phyloP scores from a whole-genome alignment of 148 eudicot genomes.

The Rhododendron ferrugineum region DNA sequence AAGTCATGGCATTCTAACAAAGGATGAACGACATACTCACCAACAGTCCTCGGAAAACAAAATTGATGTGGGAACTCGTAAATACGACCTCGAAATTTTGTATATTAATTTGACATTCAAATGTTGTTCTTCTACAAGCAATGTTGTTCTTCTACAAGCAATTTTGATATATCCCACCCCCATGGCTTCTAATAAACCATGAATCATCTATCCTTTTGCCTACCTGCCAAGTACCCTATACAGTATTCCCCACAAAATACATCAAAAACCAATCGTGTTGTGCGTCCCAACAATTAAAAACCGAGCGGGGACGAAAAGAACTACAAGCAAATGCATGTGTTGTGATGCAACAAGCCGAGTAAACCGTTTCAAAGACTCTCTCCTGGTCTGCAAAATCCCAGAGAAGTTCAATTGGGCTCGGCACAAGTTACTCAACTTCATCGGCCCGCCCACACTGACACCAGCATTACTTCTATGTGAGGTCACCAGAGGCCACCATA shows the following conservation, averaged over 20 bases:
- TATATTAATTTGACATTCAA: background rate
- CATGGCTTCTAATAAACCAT: background rate
- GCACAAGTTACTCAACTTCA: conserved; percentile 20
- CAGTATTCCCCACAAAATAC: background rate
- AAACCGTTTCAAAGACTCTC: conserved; percentile 61
- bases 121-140: background rate
- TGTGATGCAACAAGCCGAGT: conserved; percentile 71
- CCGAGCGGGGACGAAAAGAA: conserved; percentile 62
- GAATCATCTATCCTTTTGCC: background rate
- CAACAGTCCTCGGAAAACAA: background rate
- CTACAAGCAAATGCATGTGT: conserved; percentile 73
- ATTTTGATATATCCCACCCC: background rate
- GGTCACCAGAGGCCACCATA: conserved; percentile 69
- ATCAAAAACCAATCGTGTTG: conserved; percentile 27
- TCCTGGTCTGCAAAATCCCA: conserved; percentile 47
- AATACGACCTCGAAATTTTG: background rate
- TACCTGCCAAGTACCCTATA: conserved; percentile 2
- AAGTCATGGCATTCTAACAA: background rate
- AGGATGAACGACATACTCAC: background rate
- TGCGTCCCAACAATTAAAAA: conserved; percentile 48
- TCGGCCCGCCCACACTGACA: conserved; percentile 29
- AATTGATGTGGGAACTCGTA: background rate
- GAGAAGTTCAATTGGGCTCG: conserved; percentile 40
- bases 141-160: background rate
- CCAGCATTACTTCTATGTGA: conserved; percentile 30